Conservation (phyloP, 2,329 filamentous ascomycete genomes). For the Helminthosporium solani region DNA sequence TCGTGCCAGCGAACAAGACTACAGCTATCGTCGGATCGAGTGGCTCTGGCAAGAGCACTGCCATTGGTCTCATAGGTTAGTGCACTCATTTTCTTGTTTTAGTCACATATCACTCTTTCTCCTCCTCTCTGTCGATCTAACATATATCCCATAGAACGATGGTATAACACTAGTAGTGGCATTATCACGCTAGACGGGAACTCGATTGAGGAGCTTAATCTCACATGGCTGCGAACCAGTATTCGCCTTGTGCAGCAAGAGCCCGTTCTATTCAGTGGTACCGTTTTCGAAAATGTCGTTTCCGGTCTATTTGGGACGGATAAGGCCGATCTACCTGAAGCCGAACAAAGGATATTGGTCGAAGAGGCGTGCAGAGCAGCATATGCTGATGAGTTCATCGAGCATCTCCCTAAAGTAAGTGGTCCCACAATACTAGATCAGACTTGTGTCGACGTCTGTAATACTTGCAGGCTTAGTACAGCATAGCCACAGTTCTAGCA, state of each 20-base stretch:
- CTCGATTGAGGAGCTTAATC: conserved; percentile 76
- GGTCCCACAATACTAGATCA: not conserved
- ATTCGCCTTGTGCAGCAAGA: conserved; percentile 68
- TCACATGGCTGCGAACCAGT: conserved; percentile 88
- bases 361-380: conserved; percentile 68
- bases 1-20: conserved; percentile 82
- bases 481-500: too few relatives aligned
- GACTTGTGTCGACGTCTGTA: too few relatives aligned
- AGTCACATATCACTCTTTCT: too few relatives aligned
- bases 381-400: conserved; percentile 88
- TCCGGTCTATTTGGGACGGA: conserved; percentile 73
- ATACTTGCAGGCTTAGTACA: too few relatives aligned
- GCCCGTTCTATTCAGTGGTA: conserved; percentile 30
- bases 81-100: conserved; percentile 48
- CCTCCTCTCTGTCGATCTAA: too few relatives aligned
- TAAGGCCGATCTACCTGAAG: conserved; percentile 45
- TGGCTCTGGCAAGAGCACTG: conserved; percentile 90
- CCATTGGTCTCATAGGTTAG: conserved; percentile 66
- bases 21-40: conserved; percentile 92
- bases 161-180: conserved; percentile 38
- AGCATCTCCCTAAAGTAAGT: conserved; percentile 53
- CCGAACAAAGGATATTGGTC: conserved; percentile 66
- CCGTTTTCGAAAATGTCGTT: conserved; percentile 68
- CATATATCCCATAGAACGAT: conserved; percentile 54
- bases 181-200: conserved; percentile 38